Evolutionary conservation across 2,329 filamentous ascomycete genomes (phyloP).

Genomic region (Daldinia sp.): DNA sequence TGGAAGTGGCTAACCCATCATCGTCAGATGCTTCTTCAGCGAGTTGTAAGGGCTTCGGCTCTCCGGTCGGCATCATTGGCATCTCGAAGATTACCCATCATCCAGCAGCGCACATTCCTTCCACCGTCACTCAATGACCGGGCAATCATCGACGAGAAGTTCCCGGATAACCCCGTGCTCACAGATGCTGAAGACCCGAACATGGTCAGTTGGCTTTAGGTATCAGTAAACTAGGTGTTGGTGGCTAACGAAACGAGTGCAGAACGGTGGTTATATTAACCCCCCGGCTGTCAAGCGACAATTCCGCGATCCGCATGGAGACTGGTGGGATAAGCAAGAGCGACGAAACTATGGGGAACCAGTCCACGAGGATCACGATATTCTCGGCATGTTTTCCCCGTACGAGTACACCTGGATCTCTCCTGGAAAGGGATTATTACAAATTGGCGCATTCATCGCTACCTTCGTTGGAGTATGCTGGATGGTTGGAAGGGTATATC

Average conservation of each 20-base stretch:
- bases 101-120: slow-evolving; percentile 66
- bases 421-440: slow-evolving; percentile 72
- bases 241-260: slow-evolving; percentile 40
- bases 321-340: slow-evolving; percentile 99
- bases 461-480: slow-evolving; percentile 71
- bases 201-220: slow-evolving; percentile 60
- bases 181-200: slow-evolving; percentile 70
- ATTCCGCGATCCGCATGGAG: slow-evolving; percentile 89
- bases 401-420: slow-evolving; percentile 87
- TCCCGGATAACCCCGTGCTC: slow-evolving; percentile 56
- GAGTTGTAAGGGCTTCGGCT: slow-evolving; percentile 62
- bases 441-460: slow-evolving; percentile 73
- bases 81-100: slow-evolving; percentile 59
- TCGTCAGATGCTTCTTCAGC: slow-evolving; percentile 67
- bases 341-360: slow-evolving; percentile 96
- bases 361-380: slow-evolving; percentile 95
- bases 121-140: slow-evolving; percentile 58
- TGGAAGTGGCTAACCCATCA: slow-evolving; percentile 7
- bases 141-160: slow-evolving; percentile 61
- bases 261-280: slow-evolving; percentile 89
- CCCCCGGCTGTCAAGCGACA: slow-evolving; percentile 83
- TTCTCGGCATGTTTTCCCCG: slow-evolving; percentile 87
- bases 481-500: slow-evolving; percentile 73
- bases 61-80: slow-evolving; percentile 56
- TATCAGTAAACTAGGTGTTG: neutral